Evolutionary conservation across 495 filamentous ascomycete species (phyloP).

Genomic region (Clohesyomyces aquaticus): DNA sequence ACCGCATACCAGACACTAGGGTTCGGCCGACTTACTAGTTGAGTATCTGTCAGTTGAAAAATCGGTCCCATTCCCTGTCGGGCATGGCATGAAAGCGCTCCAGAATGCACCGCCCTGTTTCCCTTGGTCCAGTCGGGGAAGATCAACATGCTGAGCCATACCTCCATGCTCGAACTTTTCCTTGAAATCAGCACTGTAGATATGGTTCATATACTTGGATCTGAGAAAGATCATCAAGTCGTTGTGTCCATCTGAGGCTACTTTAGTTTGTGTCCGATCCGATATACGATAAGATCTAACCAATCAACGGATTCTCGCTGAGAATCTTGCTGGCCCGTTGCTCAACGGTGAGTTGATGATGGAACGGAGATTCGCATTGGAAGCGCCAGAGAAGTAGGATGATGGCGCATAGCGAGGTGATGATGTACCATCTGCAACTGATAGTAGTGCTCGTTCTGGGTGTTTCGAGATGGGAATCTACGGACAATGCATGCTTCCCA

Average conservation of each 20-base stretch:
- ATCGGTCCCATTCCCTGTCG: conserved; percentile 63
- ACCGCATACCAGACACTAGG: background rate
- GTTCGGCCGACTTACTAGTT: conserved; percentile 47
- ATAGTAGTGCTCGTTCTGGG: background rate
- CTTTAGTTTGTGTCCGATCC: too few relatives aligned
- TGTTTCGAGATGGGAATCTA: too few relatives aligned
- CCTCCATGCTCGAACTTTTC: conserved; percentile 68
- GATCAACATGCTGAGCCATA: conserved; percentile 74
- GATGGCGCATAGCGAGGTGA: background rate
- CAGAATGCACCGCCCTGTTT: conserved; percentile 81
- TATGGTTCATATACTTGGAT: conserved; percentile 70
- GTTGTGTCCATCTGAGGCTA: conserved; percentile 84
- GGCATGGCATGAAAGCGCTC: conserved; percentile 84
- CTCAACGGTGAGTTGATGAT: conserved; percentile 53
- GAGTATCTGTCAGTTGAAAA: conserved; percentile 75
- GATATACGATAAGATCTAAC: too few relatives aligned
- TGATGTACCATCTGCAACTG: background rate
- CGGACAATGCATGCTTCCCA: too few relatives aligned
- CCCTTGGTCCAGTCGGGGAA: conserved; percentile 65
- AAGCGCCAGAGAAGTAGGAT: background rate
- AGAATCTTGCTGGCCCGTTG: conserved; percentile 72
- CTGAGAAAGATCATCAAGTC: conserved; percentile 80
- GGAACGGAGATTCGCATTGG: background rate
- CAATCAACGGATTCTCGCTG: conserved; percentile 75
- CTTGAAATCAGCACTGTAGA: conserved; percentile 75